Conservation (phyloP, 257 asterid genomes). For the Knoxia roxburghii region DNA sequence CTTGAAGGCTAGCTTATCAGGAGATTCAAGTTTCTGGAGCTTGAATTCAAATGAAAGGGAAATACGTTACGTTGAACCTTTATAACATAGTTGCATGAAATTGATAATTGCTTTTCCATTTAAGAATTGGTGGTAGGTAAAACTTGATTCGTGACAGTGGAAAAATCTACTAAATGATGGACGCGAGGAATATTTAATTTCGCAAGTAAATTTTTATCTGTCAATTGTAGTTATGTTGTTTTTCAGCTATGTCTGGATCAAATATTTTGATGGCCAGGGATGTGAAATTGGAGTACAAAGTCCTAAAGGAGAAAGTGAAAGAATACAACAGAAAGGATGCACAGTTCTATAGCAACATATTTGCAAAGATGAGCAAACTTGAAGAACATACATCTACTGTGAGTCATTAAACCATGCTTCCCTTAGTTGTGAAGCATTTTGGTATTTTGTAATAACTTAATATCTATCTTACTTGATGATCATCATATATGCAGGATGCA, state of each 20-base stretch:
- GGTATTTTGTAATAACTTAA: neutral
- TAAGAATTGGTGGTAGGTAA: neutral
- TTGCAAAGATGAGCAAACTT: constrained; percentile 44
- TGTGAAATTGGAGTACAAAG: constrained; percentile 51
- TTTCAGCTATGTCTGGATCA: neutral
- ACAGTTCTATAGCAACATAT: constrained; percentile 47
- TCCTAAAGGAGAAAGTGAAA: constrained; percentile 44
- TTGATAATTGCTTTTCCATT: neutral
- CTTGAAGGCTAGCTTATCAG: neutral
- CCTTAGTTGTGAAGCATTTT: neutral
- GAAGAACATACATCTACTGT: constrained; percentile 32
- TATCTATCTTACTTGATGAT: neutral
- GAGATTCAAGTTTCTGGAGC: neutral
- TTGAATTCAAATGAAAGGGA: neutral
- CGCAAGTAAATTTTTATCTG: neutral
- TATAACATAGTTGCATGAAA: neutral
- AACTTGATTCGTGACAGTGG: neutral
- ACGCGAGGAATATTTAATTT: neutral
- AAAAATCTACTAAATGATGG: neutral
- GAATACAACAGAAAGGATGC: constrained; percentile 55
- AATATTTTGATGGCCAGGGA: constrained; percentile 32
- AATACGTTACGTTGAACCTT: neutral
- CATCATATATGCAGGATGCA: constrained; percentile 28
- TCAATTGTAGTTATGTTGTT: neutral
- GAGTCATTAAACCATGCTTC: constrained; percentile 9